These are phyloP conservation scores for Raddia guianensis DNA, from an alignment of 176 grass and related monocot genomes.

Conservation along the genomic window DNA sequence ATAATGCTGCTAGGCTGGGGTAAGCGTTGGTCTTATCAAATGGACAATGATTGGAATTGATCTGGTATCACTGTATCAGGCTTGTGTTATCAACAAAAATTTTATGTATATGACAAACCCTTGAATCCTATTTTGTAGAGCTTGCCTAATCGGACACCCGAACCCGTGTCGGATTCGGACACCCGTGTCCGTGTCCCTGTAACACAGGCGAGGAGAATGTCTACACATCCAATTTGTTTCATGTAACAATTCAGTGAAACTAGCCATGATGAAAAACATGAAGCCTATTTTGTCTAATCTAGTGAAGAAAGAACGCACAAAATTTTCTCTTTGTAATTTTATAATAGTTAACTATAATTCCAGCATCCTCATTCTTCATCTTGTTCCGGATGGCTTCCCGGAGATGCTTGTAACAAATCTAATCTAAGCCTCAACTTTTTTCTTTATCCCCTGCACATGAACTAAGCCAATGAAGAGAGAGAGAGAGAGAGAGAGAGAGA, in stretches of 20 bases:
- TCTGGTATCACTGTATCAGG: too few relatives aligned
- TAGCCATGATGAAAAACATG: slow-evolving; percentile 7
- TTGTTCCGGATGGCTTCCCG: slow-evolving; percentile 1
- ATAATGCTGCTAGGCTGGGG: too few relatives aligned
- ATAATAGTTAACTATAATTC: background rate
- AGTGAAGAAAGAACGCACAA: background rate
- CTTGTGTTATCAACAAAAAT: too few relatives aligned
- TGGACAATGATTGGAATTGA: too few relatives aligned
- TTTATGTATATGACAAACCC: too few relatives aligned
- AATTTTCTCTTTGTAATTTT: background rate
- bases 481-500: background rate
- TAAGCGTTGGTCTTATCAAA: too few relatives aligned
- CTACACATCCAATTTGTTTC: background rate
- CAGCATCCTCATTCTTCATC: background rate
- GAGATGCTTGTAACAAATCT: background rate
- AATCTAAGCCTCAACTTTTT: slow-evolving; percentile 7
- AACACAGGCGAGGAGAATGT: background rate
- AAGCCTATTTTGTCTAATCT: background rate
- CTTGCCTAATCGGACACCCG: too few relatives aligned
- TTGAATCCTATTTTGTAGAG: too few relatives aligned
- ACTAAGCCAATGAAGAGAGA: background rate
- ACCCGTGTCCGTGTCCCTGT: too few relatives aligned
- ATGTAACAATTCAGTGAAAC: background rate
- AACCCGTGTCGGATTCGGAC: too few relatives aligned
- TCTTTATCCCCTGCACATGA: background rate